Percentiles rank a stretch among this genome's conserved stretches.
Evolutionary conservation across 768 basidiomycete genomes (phyloP).

Genomic region (Leccinum aurantiacum): DNA sequence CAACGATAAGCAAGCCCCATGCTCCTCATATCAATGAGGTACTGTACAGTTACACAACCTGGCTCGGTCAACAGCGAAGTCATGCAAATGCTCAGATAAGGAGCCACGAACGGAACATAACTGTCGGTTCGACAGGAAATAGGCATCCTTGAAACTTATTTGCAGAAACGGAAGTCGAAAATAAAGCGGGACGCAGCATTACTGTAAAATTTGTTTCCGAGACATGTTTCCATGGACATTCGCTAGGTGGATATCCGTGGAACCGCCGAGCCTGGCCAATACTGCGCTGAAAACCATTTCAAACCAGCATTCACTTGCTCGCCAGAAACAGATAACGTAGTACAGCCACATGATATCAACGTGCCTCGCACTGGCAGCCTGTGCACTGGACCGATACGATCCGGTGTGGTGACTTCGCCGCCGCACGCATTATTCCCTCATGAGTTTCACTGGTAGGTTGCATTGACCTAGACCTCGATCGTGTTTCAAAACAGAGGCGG

Average conservation of each 20-base stretch:
- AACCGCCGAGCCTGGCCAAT: no score
- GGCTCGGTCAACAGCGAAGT: neutral
- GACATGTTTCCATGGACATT: neutral
- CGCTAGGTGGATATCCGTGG: neutral
- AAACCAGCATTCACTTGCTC: neutral
- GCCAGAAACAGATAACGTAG: neutral
- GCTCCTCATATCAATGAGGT: neutral
- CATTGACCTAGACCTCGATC: neutral
- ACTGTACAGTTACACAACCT: neutral
- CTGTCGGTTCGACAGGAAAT: no score
- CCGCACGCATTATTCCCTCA: no score
- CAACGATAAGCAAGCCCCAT: no score
- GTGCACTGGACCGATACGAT: neutral
- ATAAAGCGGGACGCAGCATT: neutral
- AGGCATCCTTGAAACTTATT: neutral
- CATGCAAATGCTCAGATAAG: neutral
- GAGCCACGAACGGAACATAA: no score
- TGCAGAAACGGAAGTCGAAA: no score
- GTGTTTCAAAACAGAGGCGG: neutral
- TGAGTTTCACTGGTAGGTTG: neutral
- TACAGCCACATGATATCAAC: neutral
- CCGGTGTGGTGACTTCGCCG: neutral
- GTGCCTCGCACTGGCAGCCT: neutral
- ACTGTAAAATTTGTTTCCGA: neutral
- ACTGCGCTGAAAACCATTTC: neutral